These are phyloP conservation scores for Yarrowia divulgata DNA, from an alignment of 805 yeast genomes.

Conservation along the genomic window DNA sequence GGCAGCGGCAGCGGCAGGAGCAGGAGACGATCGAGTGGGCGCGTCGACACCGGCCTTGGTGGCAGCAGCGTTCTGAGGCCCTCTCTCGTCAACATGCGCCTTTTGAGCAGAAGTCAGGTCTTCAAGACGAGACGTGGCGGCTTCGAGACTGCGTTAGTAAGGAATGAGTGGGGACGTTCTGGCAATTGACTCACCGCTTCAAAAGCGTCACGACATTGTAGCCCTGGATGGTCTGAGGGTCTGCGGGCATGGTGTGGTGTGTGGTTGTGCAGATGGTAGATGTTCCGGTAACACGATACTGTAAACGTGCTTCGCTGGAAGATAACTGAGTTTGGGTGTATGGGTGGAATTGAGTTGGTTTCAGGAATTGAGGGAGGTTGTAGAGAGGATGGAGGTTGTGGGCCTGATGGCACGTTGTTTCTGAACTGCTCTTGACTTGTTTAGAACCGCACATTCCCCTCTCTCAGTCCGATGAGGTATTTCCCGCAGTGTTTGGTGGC, in stretches of 20 bases:
- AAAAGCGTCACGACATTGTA: conserved; percentile 82
- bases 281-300: not conserved
- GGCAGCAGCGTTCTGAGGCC: conserved; percentile 40
- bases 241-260: conserved; percentile 27
- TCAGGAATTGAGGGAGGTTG: not conserved
- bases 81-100: conserved; percentile 53
- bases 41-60: conserved; percentile 43
- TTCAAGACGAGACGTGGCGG: conserved; percentile 91
- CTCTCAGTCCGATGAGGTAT: too few relatives aligned
- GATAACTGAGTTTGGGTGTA: conserved; percentile 16
- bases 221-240: conserved; percentile 62
- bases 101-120: conserved; percentile 85
- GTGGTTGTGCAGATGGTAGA: not conserved
- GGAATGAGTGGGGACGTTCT: not conserved
- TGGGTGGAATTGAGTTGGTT: not conserved
- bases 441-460: too few relatives aligned
- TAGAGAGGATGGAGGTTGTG: not conserved
- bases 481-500: too few relatives aligned
- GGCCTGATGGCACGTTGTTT: too few relatives aligned
- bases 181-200: conserved; percentile 58
- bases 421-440: too few relatives aligned
- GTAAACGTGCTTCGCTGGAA: conserved; percentile 23
- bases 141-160: conserved; percentile 68
- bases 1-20: conserved; percentile 42
- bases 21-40: conserved; percentile 39